phyloP scores from a whole-genome alignment of 164 flowering plant species.

The Stephania cephalantha region DNA sequence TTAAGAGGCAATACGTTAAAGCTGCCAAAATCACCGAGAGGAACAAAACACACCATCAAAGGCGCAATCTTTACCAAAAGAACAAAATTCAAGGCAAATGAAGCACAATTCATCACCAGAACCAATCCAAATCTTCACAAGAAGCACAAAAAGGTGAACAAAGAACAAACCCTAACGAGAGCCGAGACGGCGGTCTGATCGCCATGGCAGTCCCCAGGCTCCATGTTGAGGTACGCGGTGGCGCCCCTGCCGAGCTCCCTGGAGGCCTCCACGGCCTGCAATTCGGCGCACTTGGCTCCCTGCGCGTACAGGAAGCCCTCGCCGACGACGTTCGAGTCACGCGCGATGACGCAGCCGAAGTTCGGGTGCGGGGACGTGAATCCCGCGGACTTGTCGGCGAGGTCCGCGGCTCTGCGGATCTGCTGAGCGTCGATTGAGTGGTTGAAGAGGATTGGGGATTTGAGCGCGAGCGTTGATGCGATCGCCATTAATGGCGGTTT shows the following conservation, averaged over 20 bases:
- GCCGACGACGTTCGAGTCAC: conserved; percentile 44
- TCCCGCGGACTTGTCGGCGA: conserved; percentile 87
- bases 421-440: conserved; percentile 42
- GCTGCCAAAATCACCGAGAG: background rate
- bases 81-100: background rate
- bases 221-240: conserved; percentile 87
- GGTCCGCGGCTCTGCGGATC: conserved; percentile 62
- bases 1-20: background rate
- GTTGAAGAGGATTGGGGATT: conserved; percentile 6
- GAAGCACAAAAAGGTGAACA: background rate
- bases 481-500: background rate
- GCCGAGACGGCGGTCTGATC: conserved; percentile 76
- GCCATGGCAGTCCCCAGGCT: conserved; percentile 84
- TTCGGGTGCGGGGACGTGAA: conserved; percentile 92
- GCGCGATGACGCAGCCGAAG: conserved; percentile 82
- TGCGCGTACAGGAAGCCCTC: conserved; percentile 86
- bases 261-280: conserved; percentile 72
- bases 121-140: background rate
- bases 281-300: conserved; percentile 84
- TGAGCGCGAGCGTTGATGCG: background rate
- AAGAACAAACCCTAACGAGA: conserved; percentile 49
- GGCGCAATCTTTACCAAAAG: background rate
- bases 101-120: background rate
- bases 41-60: background rate
- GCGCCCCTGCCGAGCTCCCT: conserved; percentile 54